Percentiles rank a stretch among this genome's conserved stretches.
Evolutionary conservation across 1,284 basidiomycete genomes (phyloP).

Genomic region (Tilletia setariae): DNA sequence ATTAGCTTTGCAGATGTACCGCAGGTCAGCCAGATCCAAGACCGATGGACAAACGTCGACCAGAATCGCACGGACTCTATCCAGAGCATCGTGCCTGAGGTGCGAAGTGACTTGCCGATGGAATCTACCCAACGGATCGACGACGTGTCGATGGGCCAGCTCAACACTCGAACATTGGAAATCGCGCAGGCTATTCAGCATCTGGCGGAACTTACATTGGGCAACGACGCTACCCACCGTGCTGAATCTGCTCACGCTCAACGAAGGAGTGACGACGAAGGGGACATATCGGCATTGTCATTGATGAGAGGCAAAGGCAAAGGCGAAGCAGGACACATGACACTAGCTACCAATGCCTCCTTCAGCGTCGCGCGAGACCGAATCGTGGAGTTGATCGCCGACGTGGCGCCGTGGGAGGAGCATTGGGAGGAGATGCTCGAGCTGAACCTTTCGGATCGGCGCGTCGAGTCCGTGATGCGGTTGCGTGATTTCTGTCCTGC

Average conservation of each 20-base stretch:
- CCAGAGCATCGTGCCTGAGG: background rate
- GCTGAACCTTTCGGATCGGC: slow-evolving; percentile 75
- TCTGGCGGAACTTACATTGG: background rate
- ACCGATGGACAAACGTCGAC: background rate
- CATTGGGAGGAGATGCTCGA: slow-evolving; percentile 78
- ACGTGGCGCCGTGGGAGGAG: slow-evolving; percentile 89
- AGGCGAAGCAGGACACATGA: slow-evolving; percentile 61
- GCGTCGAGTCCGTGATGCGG: slow-evolving; percentile 81
- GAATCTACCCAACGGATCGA: background rate
- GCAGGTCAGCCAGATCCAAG: background rate
- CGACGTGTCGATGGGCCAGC: background rate
- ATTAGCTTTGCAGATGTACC: slow-evolving; percentile 33
- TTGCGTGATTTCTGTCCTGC: slow-evolving; percentile 89
- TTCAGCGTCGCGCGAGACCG: slow-evolving; percentile 87
- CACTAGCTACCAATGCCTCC: slow-evolving; percentile 86
- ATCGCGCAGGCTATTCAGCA: slow-evolving; percentile 13
- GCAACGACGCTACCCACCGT: background rate
- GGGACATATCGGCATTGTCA: background rate
- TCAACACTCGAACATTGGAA: background rate
- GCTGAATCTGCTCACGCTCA: background rate
- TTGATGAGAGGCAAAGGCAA: background rate
- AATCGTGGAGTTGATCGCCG: slow-evolving; percentile 86
- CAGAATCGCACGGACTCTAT: background rate
- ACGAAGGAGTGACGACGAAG: background rate
- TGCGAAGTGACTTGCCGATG: background rate